These are phyloP conservation scores for Hysterangium stoloniferum DNA, from an alignment of 768 basidiomycete genomes.

Conservation along the genomic window DNA sequence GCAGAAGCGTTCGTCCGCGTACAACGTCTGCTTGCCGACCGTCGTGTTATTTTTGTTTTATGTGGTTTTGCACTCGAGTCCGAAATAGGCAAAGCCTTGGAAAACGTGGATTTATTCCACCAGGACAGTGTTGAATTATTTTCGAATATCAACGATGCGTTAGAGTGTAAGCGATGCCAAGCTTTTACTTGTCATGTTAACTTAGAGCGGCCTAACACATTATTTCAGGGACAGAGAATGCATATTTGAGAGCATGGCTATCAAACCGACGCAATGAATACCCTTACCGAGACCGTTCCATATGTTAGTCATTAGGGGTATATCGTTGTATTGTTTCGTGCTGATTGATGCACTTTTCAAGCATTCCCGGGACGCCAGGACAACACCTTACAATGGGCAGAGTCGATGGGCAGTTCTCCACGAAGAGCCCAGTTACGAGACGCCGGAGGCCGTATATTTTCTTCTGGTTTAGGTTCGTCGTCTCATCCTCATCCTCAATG, in stretches of 20 bases:
- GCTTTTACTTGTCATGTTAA: neutral
- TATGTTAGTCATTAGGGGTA: neutral
- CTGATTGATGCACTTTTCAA: conserved; percentile 16
- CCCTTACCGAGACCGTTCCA: conserved; percentile 21
- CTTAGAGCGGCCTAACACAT: neutral
- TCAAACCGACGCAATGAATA: conserved; percentile 53
- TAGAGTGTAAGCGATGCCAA: conserved; percentile 65
- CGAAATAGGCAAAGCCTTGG: conserved; percentile 61
- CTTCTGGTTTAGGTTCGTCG: conserved; percentile 36
- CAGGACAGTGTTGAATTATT: conserved; percentile 76
- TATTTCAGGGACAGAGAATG: conserved; percentile 83
- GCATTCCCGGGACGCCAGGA: conserved; percentile 54
- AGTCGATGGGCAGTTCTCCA: conserved; percentile 54
- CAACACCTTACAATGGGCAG: conserved; percentile 38
- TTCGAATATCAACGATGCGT: conserved; percentile 74
- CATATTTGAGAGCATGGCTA: conserved; percentile 78
- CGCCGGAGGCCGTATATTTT: conserved; percentile 66
- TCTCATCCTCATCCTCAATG: too few relatives aligned
- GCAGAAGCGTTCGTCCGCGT: conserved; percentile 93
- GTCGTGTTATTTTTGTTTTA: conserved; percentile 78
- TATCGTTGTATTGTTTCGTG: neutral
- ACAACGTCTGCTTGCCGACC: conserved; percentile 68
- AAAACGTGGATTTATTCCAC: conserved; percentile 74
- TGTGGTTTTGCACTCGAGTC: conserved; percentile 70
- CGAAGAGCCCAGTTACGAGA: conserved; percentile 58